A percentile compares a stretch with the other conserved stretches of the same genome.
These are phyloP conservation scores for Ceratobasidium sp. DNA, from an alignment of 1,284 basidiomycete species.

Conservation along the genomic window DNA sequence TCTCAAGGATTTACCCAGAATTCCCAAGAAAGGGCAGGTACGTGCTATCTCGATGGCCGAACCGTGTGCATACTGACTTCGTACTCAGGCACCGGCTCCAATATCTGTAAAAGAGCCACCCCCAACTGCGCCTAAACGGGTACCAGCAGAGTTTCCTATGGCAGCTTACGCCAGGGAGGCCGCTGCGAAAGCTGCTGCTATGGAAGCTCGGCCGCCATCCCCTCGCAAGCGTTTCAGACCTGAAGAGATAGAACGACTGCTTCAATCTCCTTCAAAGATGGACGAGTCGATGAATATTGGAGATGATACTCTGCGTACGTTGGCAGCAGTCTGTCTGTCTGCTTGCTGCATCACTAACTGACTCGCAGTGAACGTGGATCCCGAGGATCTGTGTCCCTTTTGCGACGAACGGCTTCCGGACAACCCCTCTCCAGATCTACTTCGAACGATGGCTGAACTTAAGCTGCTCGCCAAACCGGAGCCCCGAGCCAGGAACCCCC, in stretches of 20 bases:
- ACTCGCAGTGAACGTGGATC: constrained; percentile 58
- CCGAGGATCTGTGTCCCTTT: constrained; percentile 75
- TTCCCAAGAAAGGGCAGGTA: constrained; percentile 4
- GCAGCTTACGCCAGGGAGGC: constrained; percentile 20
- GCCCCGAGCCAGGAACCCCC: constrained; percentile 72
- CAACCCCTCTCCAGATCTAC: constrained; percentile 68
- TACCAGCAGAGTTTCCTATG: constrained; percentile 31
- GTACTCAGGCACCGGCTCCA: not conserved
- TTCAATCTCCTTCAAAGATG: not conserved
- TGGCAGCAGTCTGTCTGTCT: not conserved
- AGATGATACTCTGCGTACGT: not conserved
- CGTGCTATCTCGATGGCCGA: not conserved
- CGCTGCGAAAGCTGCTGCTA: constrained; percentile 13
- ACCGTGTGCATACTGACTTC: not conserved
- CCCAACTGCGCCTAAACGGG: constrained; percentile 11
- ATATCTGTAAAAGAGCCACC: not conserved
- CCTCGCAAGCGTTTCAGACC: constrained; percentile 34
- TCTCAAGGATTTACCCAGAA: not conserved
- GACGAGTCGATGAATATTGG: not conserved
- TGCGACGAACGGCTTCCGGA: constrained; percentile 75
- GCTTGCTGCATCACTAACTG: not conserved
- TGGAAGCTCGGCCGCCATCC: constrained; percentile 1
- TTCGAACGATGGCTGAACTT: constrained; percentile 63
- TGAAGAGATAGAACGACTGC: constrained; percentile 26
- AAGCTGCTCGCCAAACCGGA: constrained; percentile 65